Evolutionary conservation across 148 eudicot species (phyloP).

Genomic region (Vaccinium myrtillus): DNA sequence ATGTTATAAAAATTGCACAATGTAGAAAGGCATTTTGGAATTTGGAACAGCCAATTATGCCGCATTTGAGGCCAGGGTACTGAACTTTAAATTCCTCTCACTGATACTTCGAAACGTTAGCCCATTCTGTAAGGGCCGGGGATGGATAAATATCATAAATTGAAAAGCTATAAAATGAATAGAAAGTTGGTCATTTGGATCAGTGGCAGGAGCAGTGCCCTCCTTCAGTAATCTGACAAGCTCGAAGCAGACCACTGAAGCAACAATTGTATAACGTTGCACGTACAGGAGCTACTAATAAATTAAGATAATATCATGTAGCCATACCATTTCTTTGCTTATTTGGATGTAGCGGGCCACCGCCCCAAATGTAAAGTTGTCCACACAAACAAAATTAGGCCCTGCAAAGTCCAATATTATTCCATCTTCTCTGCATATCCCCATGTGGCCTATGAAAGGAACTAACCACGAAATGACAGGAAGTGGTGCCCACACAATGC

Average conservation of each 20-base stretch:
- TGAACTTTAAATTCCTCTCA: neutral
- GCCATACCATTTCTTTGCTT: slow-evolving; percentile 62
- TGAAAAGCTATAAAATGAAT: neutral
- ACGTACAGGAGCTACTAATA: slow-evolving; percentile 12
- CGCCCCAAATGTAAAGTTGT: slow-evolving; percentile 82
- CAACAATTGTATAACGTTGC: neutral
- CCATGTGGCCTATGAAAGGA: slow-evolving; percentile 90
- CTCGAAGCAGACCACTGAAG: neutral
- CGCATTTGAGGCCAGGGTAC: too few relatives aligned
- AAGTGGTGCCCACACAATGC: slow-evolving; percentile 94
- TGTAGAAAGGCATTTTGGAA: neutral
- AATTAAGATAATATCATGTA: slow-evolving; percentile 9
- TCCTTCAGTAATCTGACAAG: neutral
- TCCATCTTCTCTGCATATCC: slow-evolving; percentile 96
- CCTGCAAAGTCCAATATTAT: slow-evolving; percentile 95
- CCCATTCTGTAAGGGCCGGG: neutral
- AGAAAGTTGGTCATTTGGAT: neutral
- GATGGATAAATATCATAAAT: neutral
- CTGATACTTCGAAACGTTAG: neutral
- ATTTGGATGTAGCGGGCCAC: slow-evolving; percentile 72
- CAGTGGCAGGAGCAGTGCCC: neutral
- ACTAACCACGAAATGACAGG: slow-evolving; percentile 90
- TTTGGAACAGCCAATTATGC: neutral
- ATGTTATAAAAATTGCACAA: neutral
- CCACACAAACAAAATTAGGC: slow-evolving; percentile 89